Evolutionary conservation across 192 early-diverging fungal genomes (phyloP).

Genomic region (Coemansia sp.): DNA sequence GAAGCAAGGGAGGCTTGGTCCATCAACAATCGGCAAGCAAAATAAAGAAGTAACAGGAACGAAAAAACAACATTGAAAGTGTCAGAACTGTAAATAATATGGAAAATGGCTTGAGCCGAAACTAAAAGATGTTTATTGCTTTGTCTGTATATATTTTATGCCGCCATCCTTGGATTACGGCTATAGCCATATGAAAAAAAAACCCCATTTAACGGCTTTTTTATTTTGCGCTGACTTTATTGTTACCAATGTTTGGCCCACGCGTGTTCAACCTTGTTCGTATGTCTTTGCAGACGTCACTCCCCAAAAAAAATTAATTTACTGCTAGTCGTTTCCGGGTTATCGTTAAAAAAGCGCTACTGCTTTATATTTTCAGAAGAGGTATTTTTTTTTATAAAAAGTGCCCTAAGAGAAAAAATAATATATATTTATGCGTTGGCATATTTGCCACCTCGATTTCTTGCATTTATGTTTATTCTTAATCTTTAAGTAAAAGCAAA

Average conservation of each 20-base stretch:
- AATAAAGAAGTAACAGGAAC: neutral
- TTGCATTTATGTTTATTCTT: too few relatives aligned
- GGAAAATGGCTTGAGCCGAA: neutral
- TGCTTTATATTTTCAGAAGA: neutral
- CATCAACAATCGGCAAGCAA: neutral
- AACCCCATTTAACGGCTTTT: neutral
- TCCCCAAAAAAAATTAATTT: neutral
- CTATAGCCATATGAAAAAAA: neutral
- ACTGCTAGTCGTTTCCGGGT: neutral
- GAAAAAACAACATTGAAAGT: neutral
- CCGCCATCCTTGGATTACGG: neutral
- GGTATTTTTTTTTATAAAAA: neutral
- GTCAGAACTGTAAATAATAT: neutral
- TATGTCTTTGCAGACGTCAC: neutral
- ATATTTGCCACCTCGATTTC: neutral
- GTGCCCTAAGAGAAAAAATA: too few relatives aligned
- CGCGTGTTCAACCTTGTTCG: too few relatives aligned
- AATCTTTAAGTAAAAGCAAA: too few relatives aligned
- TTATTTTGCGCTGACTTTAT: neutral
- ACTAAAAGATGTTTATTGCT: neutral
- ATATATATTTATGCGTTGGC: too few relatives aligned
- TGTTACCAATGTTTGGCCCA: neutral
- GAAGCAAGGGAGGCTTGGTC: neutral
- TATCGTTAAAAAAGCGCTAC: neutral
- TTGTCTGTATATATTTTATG: neutral